phyloP scores from a whole-genome alignment of 306 rosid species.

The Prunus padus region DNA sequence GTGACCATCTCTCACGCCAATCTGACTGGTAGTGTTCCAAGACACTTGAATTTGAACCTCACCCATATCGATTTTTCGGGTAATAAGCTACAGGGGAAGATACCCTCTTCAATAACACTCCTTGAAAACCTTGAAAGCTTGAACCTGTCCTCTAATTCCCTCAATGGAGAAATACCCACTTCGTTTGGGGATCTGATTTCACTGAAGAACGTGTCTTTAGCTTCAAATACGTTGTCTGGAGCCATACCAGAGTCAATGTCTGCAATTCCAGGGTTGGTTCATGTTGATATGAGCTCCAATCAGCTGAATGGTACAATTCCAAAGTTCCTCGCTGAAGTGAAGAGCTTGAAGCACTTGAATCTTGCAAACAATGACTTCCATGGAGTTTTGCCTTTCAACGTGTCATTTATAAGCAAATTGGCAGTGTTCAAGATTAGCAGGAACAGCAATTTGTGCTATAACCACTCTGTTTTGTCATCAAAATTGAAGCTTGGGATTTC shows the following conservation, averaged over 20 bases:
- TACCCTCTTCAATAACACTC: constrained; percentile 58
- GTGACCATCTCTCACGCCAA: constrained; percentile 70
- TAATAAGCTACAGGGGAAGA: constrained; percentile 59
- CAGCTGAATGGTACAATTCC: constrained; percentile 87
- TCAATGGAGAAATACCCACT: constrained; percentile 65
- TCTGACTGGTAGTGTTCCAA: constrained; percentile 71
- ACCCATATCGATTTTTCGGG: constrained; percentile 76
- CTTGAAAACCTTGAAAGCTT: constrained; percentile 57
- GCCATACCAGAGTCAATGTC: constrained; percentile 70
- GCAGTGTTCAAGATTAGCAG: constrained; percentile 58
- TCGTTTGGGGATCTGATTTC: constrained; percentile 75
- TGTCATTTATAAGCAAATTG: constrained; percentile 47
- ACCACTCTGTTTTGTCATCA: constrained; percentile 64
- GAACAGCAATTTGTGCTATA: constrained; percentile 72
- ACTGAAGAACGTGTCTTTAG: constrained; percentile 49
- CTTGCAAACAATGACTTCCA: constrained; percentile 71
- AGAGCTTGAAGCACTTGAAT: constrained; percentile 65
- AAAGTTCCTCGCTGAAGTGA: constrained; percentile 68
- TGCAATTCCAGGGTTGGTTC: constrained; percentile 57
- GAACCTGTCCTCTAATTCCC: constrained; percentile 63
- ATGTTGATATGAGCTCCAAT: constrained; percentile 90
- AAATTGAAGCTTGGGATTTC: constrained; percentile 92
- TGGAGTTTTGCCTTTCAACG: constrained; percentile 79
- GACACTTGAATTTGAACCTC: constrained; percentile 55
- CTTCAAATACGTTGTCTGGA: constrained; percentile 79